These are phyloP conservation scores for Caloboletus firmus DNA, from an alignment of 1,284 basidiomycete species.

Conservation along the genomic window DNA sequence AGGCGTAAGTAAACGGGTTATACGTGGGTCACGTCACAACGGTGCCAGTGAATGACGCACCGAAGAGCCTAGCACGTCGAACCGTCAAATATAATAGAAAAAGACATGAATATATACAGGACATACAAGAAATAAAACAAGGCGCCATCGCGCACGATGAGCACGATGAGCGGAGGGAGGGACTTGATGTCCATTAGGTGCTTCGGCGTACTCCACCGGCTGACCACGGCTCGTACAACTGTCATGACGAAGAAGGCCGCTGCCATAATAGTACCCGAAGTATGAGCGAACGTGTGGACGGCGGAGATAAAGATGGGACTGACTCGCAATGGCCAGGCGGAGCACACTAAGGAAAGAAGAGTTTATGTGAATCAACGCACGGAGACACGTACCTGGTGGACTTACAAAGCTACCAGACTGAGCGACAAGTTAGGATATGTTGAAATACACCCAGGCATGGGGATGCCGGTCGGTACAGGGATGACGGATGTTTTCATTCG, in stretches of 20 bases:
- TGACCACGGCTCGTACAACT: neutral
- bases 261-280: neutral
- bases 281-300: neutral
- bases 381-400: neutral
- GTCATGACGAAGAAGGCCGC: neutral
- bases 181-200: neutral
- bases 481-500: neutral
- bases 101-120: neutral
- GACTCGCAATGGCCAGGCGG: neutral
- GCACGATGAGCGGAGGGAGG: neutral
- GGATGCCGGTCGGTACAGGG: neutral
- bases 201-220: neutral
- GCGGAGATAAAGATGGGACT: neutral
- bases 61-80: neutral
- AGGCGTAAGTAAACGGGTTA: neutral
- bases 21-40: neutral
- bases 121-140: neutral
- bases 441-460: neutral
- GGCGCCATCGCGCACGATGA: neutral
- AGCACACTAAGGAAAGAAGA: neutral
- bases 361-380: neutral
- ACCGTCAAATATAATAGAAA: neutral
- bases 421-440: neutral
- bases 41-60: neutral
- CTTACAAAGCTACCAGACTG: neutral